Percentiles rank a stretch among this genome's conserved stretches.
phyloP scores from a whole-genome alignment of 805 yeast species.

The Tetrapisispora iriomotensis region DNA sequence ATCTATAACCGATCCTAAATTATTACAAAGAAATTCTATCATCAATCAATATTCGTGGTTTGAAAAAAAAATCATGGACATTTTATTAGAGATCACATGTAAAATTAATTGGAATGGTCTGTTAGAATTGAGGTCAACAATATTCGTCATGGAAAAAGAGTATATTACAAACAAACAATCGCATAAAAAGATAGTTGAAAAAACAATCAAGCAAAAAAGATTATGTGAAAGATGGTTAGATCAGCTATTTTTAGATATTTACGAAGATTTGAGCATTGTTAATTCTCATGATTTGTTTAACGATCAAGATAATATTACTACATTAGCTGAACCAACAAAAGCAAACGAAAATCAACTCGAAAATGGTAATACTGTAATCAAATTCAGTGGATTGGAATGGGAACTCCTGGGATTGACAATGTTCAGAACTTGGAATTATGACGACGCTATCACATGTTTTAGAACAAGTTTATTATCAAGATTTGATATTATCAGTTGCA shows the following conservation, averaged over 20 bases:
- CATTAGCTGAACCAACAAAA: slow-evolving; percentile 12
- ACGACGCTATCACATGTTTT: slow-evolving; percentile 42
- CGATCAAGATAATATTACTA: slow-evolving; percentile 10
- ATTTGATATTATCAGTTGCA: slow-evolving; percentile 53
- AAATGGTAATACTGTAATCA: slow-evolving; percentile 15
- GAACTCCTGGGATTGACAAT: slow-evolving; percentile 54
- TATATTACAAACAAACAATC: slow-evolving; percentile 22
- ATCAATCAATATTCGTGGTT: slow-evolving; percentile 23
- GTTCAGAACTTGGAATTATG: slow-evolving; percentile 38
- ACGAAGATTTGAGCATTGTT: slow-evolving; percentile 27
- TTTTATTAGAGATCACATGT: slow-evolving; percentile 58
- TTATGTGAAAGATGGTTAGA: slow-evolving; percentile 30
- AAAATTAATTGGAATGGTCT: slow-evolving; percentile 77
- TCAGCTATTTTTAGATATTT: slow-evolving; percentile 26
- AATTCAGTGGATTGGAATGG: slow-evolving; percentile 65
- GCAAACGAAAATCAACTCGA: neutral
- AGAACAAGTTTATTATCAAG: slow-evolving; percentile 45
- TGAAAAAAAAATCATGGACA: slow-evolving; percentile 45
- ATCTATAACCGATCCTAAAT: slow-evolving; percentile 17
- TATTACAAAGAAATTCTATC: slow-evolving; percentile 23
- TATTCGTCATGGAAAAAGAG: slow-evolving; percentile 77
- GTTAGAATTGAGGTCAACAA: slow-evolving; percentile 51
- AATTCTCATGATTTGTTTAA: neutral
- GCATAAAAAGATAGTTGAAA: slow-evolving; percentile 12
- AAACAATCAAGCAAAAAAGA: slow-evolving; percentile 18